These are phyloP conservation scores for Ophiostoma sp. DNA, from an alignment of 2,329 filamentous ascomycete species.

Conservation along the genomic window DNA sequence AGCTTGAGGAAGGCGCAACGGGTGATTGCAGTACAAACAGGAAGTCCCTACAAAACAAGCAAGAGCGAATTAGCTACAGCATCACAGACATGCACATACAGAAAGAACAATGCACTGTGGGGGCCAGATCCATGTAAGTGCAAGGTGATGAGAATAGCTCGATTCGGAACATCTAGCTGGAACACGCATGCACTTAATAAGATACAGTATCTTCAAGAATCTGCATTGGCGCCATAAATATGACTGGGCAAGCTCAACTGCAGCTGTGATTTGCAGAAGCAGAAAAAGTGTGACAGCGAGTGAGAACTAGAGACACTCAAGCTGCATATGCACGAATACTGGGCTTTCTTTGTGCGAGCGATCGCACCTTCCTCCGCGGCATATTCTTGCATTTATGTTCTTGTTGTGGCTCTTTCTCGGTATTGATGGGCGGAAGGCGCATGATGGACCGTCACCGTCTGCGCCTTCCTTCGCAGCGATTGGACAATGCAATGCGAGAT, in stretches of 20 bases:
- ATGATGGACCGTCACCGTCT: slow-evolving; percentile 8
- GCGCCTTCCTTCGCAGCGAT: slow-evolving; percentile 15
- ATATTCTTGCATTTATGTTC: neutral
- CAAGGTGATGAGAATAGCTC: neutral
- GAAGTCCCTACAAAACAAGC: neutral
- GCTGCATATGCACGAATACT: slow-evolving; percentile 12
- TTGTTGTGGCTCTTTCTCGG: neutral
- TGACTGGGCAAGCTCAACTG: neutral
- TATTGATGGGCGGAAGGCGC: neutral
- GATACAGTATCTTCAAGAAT: neutral
- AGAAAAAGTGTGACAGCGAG: slow-evolving; percentile 10
- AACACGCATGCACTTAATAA: neutral
- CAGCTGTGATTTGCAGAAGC: slow-evolving; percentile 18
- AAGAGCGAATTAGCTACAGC: neutral
- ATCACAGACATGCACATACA: neutral
- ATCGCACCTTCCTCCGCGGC: slow-evolving; percentile 18
- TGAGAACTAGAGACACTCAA: neutral
- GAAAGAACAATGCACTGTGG: neutral
- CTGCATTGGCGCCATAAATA: neutral
- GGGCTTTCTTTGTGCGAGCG: slow-evolving; percentile 1
- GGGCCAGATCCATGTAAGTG: neutral
- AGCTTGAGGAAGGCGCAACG: neutral
- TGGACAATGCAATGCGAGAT: slow-evolving; percentile 9
- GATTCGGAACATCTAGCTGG: too few species aligned
- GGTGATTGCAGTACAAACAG: neutral